A percentile compares a stretch with the other conserved stretches of the same genome.
Evolutionary conservation across 1,139 yeast genomes (phyloP).

Genomic region (Geotrichum citri-aurantii): DNA sequence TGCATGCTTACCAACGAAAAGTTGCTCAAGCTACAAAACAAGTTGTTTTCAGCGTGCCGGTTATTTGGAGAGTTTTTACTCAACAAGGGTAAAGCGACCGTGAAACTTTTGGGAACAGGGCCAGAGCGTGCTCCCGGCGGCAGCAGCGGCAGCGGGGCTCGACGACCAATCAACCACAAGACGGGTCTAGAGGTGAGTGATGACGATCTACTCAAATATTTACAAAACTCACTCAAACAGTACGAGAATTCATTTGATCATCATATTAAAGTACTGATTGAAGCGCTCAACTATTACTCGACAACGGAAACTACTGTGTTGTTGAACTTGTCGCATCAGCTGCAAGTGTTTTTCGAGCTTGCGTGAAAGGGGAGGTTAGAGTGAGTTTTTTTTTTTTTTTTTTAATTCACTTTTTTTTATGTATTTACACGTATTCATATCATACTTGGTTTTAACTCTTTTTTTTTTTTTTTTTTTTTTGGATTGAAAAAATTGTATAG

Average conservation of each 20-base stretch:
- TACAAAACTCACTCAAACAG: constrained; percentile 47
- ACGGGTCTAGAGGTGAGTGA: constrained; percentile 35
- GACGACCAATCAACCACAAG: constrained; percentile 34
- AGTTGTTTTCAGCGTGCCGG: constrained; percentile 37
- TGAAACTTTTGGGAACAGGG: constrained; percentile 43
- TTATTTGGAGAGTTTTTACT: constrained; percentile 52
- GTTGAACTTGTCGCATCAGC: constrained; percentile 47
- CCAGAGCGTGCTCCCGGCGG: constrained; percentile 35
- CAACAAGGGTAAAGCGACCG: constrained; percentile 52
- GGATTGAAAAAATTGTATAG: too few species aligned
- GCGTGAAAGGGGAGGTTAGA: too few species aligned
- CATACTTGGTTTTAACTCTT: too few species aligned
- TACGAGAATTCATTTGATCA: constrained; percentile 53
- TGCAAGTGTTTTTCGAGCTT: constrained; percentile 37
- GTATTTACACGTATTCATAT: too few species aligned
- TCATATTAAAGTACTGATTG: constrained; percentile 49
- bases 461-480: too few species aligned
- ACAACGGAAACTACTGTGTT: constrained; percentile 59
- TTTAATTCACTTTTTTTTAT: too few species aligned
- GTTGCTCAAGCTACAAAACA: constrained; percentile 43
- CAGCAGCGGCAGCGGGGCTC: constrained; percentile 36
- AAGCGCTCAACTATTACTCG: constrained; percentile 52
- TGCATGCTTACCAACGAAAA: constrained; percentile 60
- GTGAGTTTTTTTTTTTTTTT: too few species aligned
- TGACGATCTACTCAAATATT: constrained; percentile 28